Evolutionary conservation across 441 rosid genomes (phyloP).

Genomic region (Pelargonium cotyledonis): DNA sequence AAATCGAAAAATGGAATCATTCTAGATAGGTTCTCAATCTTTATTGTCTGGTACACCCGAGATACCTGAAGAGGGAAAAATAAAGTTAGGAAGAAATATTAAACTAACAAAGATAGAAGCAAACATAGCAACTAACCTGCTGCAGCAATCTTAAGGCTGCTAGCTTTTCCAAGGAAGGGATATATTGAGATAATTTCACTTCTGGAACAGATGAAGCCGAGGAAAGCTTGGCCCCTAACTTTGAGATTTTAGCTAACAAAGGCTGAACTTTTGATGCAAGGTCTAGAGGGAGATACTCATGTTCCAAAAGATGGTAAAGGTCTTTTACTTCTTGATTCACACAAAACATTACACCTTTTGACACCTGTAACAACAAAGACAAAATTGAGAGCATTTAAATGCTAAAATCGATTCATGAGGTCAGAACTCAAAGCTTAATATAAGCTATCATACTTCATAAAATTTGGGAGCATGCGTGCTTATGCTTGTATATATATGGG

Average conservation of each 20-base stretch:
- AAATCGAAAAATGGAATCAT: slow-evolving; percentile 89
- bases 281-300: slow-evolving; percentile 80
- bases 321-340: slow-evolving; percentile 95
- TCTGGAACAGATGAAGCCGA: slow-evolving; percentile 92
- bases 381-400: no score
- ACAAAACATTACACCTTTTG: slow-evolving; percentile 89
- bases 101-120: background rate
- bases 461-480: no score
- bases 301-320: slow-evolving; percentile 82
- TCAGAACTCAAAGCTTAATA: background rate
- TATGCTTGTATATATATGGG: no score
- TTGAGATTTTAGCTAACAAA: slow-evolving; percentile 63
- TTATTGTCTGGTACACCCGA: slow-evolving; percentile 77
- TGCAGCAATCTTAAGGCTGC: slow-evolving; percentile 82
- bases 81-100: no score
- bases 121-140: slow-evolving; percentile 47
- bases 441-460: no score
- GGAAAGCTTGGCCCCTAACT: slow-evolving; percentile 81
- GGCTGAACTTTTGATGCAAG: slow-evolving; percentile 78
- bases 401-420: no score
- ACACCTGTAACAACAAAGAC: slow-evolving; percentile 40
- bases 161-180: slow-evolving; percentile 78
- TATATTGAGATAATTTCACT: slow-evolving; percentile 78
- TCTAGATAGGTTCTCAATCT: slow-evolving; percentile 63
- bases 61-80: slow-evolving; percentile 58